These are phyloP conservation scores for Alloascoidea africana DNA, from an alignment of 805 yeast species.

Conservation along the genomic window DNA sequence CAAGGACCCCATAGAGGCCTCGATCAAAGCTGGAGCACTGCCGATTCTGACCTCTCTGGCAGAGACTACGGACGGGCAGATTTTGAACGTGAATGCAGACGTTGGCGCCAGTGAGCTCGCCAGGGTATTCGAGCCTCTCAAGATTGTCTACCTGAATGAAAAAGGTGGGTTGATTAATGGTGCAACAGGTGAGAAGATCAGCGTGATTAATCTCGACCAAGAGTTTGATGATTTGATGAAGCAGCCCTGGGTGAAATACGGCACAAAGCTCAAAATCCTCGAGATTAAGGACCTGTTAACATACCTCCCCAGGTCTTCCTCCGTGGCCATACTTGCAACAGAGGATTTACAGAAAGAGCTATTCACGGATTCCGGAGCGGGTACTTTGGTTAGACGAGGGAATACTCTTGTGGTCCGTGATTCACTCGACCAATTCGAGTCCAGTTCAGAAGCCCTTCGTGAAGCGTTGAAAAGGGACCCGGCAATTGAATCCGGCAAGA, in stretches of 20 bases:
- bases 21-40: constrained; percentile 89
- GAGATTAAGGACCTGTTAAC: constrained; percentile 91
- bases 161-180: constrained; percentile 97
- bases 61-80: constrained; percentile 93
- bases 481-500: constrained; percentile 52
- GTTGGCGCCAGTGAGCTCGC: constrained; percentile 98
- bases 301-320: constrained; percentile 90
- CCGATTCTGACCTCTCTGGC: constrained; percentile 95
- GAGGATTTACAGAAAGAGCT: constrained; percentile 92
- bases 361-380: constrained; percentile 98
- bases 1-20: constrained; percentile 83
- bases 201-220: constrained; percentile 87
- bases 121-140: constrained; percentile 90
- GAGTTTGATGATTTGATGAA: constrained; percentile 85
- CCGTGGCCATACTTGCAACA: constrained; percentile 94
- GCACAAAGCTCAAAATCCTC: constrained; percentile 92
- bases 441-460: constrained; percentile 47
- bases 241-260: constrained; percentile 97
- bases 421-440: constrained; percentile 46
- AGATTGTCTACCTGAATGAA: constrained; percentile 91
- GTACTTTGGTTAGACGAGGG: constrained; percentile 96
- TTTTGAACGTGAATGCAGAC: constrained; percentile 94
- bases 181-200: constrained; percentile 75
- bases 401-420: constrained; percentile 61
- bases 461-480: constrained; percentile 64